Percentiles rank a stretch among this genome's conserved stretches.
Conservation (phyloP, 139 green algal species). For the Pleodorina starrii region DNA sequence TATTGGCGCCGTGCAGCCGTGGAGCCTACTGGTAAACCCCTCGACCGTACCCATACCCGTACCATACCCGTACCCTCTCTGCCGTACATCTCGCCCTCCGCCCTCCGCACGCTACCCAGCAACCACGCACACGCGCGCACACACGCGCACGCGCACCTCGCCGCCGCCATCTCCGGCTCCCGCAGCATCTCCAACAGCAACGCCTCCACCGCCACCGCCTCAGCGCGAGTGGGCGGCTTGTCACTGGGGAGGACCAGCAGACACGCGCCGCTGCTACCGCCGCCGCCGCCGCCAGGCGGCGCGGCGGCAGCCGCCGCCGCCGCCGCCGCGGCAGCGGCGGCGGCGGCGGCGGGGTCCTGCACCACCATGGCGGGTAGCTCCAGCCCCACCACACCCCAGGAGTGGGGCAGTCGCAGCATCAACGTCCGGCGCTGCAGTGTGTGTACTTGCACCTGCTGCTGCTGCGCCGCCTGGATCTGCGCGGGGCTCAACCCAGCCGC, state of each 20-base stretch:
- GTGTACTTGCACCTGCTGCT: slow-evolving; percentile 26
- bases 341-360: not conserved
- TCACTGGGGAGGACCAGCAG: slow-evolving; percentile 77
- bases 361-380: slow-evolving; percentile 62
- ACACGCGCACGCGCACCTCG: not conserved
- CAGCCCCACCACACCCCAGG: not conserved
- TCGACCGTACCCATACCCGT: no score
- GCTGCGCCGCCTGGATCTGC: slow-evolving; percentile 22
- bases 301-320: not conserved
- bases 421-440: slow-evolving; percentile 49
- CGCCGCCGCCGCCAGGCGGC: slow-evolving; percentile 16
- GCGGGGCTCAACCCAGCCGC: not conserved
- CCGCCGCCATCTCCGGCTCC: slow-evolving; percentile 47
- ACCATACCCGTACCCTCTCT: no score
- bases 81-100: no score
- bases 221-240: slow-evolving; percentile 57
- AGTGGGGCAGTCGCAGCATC: slow-evolving; percentile 37
- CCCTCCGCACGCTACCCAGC: no score
- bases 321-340: not conserved
- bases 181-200: slow-evolving; percentile 63
- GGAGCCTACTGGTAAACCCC: no score
- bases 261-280: slow-evolving; percentile 55
- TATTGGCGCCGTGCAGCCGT: no score
- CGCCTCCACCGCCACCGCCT: slow-evolving; percentile 50
- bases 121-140: no score